These are phyloP conservation scores for Beverwykella pulmonaria DNA, from an alignment of 495 filamentous ascomycete genomes.

Conservation along the genomic window DNA sequence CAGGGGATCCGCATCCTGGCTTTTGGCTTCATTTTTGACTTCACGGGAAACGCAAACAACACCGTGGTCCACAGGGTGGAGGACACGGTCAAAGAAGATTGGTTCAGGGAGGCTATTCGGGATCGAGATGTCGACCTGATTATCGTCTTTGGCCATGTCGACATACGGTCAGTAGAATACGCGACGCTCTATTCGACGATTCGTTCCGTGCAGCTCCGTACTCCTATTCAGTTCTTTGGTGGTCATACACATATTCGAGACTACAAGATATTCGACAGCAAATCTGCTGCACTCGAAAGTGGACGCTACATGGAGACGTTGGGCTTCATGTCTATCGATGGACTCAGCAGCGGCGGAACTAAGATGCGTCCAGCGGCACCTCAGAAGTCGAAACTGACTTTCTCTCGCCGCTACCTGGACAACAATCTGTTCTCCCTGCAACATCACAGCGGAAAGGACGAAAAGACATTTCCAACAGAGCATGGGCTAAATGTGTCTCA, in stretches of 20 bases:
- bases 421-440: slow-evolving; percentile 87
- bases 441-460: slow-evolving; percentile 75
- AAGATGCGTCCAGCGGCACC: slow-evolving; percentile 43
- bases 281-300: slow-evolving; percentile 79
- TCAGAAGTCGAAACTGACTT: slow-evolving; percentile 52
- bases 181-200: slow-evolving; percentile 77
- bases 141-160: slow-evolving; percentile 83
- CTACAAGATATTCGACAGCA: slow-evolving; percentile 76
- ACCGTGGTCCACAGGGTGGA: slow-evolving; percentile 78
- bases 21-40: slow-evolving; percentile 94
- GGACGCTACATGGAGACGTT: slow-evolving; percentile 99
- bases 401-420: slow-evolving; percentile 86
- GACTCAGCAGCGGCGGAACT: slow-evolving; percentile 54
- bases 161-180: slow-evolving; percentile 77
- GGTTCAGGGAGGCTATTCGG: slow-evolving; percentile 86
- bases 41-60: slow-evolving; percentile 84
- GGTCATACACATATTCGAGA: slow-evolving; percentile 92
- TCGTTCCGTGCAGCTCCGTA: slow-evolving; percentile 71
- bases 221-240: slow-evolving; percentile 89
- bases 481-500: slow-evolving; percentile 72
- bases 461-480: slow-evolving; percentile 73
- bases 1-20: slow-evolving; percentile 80
- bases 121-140: slow-evolving; percentile 84
- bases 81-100: slow-evolving; percentile 76
- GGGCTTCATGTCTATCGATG: slow-evolving; percentile 87